Evolutionary conservation across 495 filamentous ascomycete species (phyloP).

Genomic region (Apiosordaria backusii): DNA sequence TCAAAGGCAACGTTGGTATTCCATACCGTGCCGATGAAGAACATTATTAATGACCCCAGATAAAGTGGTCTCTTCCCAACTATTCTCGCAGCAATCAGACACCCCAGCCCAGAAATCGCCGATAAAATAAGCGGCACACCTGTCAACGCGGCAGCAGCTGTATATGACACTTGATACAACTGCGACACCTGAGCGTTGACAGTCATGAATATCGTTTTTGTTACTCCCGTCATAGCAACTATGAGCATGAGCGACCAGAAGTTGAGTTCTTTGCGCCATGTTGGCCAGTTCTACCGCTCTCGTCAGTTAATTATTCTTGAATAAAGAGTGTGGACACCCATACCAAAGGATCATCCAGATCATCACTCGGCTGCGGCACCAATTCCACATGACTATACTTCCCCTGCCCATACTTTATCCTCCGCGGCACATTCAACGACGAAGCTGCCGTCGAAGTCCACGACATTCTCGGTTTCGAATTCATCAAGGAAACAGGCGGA

Average conservation of each 20-base stretch:
- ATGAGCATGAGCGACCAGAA: slow-evolving; percentile 40
- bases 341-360: slow-evolving; percentile 49
- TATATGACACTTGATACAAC: slow-evolving; percentile 42
- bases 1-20: slow-evolving; percentile 39
- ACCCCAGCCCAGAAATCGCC: slow-evolving; percentile 39
- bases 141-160: slow-evolving; percentile 43
- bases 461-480: slow-evolving; percentile 24
- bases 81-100: slow-evolving; percentile 37
- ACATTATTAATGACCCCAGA: slow-evolving; percentile 37
- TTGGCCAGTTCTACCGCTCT: slow-evolving; percentile 44
- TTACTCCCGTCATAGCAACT: slow-evolving; percentile 40
- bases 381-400: slow-evolving; percentile 43
- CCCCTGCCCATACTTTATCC: slow-evolving; percentile 46
- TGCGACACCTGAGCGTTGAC: slow-evolving; percentile 42
- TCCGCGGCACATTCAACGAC: slow-evolving; percentile 28
- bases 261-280: slow-evolving; percentile 48
- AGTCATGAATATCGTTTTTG: slow-evolving; percentile 51
- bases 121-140: slow-evolving; percentile 49
- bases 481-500: slow-evolving; percentile 17
- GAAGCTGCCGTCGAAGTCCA: slow-evolving; percentile 30
- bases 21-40: slow-evolving; percentile 47
- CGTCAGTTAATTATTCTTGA: not conserved
- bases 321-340: slow-evolving; percentile 1
- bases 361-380: slow-evolving; percentile 48
- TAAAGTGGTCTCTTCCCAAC: slow-evolving; percentile 50